A percentile compares a stretch with the other conserved stretches of the same genome.
These are phyloP conservation scores for Auricularia auricula-judae DNA, from an alignment of 768 basidiomycete genomes.

Conservation along the genomic window DNA sequence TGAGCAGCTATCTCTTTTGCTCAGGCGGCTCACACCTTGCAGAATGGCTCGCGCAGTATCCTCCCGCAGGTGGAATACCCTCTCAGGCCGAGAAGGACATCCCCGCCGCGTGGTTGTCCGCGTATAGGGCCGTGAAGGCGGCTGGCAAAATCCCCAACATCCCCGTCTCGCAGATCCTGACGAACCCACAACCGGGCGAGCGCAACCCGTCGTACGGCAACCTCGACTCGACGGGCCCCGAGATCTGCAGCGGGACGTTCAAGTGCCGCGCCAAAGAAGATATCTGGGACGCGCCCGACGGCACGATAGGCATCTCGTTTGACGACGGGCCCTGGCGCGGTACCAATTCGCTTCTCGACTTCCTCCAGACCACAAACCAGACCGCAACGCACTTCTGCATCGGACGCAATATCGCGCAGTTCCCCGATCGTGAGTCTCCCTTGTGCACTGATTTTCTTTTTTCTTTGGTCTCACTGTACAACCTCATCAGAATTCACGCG, in stretches of 20 bases:
- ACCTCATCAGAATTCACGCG: neutral
- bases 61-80: neutral
- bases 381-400: slow-evolving; percentile 84
- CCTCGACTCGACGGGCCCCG: slow-evolving; percentile 21
- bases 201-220: slow-evolving; percentile 25
- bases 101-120: neutral
- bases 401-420: slow-evolving; percentile 56
- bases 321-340: slow-evolving; percentile 60
- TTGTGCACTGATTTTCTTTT: no score
- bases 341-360: neutral
- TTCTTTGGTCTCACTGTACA: no score
- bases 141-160: slow-evolving; percentile 68
- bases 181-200: slow-evolving; percentile 13
- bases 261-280: slow-evolving; percentile 43
- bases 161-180: slow-evolving; percentile 29
- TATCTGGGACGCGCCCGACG: slow-evolving; percentile 67
- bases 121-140: slow-evolving; percentile 7
- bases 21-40: neutral
- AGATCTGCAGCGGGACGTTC: slow-evolving; percentile 70
- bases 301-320: slow-evolving; percentile 54
- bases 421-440: slow-evolving; percentile 32
- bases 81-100: neutral
- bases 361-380: slow-evolving; percentile 19
- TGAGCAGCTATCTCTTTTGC: neutral
- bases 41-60: neutral